These are phyloP conservation scores for Solanum chilense DNA, from an alignment of 257 asterid genomes.

Conservation along the genomic window DNA sequence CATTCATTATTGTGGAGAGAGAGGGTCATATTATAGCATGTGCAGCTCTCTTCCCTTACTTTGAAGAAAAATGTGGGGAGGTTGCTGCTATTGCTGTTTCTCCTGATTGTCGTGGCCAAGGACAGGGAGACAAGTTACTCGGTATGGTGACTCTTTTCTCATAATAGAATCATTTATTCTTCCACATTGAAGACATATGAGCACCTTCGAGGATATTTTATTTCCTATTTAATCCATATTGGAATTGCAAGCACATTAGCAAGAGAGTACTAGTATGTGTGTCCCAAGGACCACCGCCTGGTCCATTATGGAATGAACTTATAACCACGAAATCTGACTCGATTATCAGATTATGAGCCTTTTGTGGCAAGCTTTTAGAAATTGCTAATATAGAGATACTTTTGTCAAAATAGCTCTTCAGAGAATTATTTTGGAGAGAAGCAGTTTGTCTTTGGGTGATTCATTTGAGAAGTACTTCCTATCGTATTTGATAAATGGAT, in stretches of 20 bases:
- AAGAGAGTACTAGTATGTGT: background rate
- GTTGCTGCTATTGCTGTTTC: conserved; percentile 98
- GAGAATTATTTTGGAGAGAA: background rate
- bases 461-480: background rate
- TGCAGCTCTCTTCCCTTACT: conserved; percentile 78
- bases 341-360: background rate
- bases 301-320: background rate
- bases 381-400: background rate
- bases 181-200: background rate
- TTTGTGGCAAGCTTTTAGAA: background rate
- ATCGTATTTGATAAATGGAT: background rate
- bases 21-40: conserved; percentile 95
- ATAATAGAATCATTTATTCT: background rate
- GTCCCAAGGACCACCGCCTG: background rate
- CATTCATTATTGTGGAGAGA: conserved; percentile 78
- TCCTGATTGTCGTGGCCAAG: conserved; percentile 96
- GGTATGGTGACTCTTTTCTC: conserved; percentile 35
- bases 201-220: background rate
- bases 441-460: background rate
- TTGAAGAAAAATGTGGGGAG: conserved; percentile 80
- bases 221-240: background rate
- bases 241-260: background rate
- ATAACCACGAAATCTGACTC: background rate
- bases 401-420: background rate
- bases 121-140: conserved; percentile 95